Evolutionary conservation across 2,329 filamentous ascomycete genomes (phyloP).

Genomic region (Parasarocladium wereldwijsianum): DNA sequence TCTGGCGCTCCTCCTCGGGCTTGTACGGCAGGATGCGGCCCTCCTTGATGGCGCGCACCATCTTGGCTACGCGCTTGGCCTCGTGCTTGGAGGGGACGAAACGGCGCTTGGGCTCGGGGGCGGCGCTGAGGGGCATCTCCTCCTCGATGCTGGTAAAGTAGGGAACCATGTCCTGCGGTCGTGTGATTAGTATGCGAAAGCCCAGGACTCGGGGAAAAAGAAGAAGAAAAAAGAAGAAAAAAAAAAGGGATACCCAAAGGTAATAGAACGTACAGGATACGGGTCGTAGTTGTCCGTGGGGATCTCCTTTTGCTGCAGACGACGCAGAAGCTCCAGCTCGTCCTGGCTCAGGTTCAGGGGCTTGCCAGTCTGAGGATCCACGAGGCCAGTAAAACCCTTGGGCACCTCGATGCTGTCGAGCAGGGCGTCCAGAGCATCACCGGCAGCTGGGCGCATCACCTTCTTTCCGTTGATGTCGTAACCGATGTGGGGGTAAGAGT

Average conservation of each 20-base stretch:
- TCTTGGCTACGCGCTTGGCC: conserved; percentile 89
- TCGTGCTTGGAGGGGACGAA: conserved; percentile 97
- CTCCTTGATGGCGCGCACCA: conserved; percentile 89
- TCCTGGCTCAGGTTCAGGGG: conserved; percentile 76
- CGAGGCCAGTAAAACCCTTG: conserved; percentile 93
- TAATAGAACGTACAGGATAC: conserved; percentile 51
- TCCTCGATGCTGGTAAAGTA: conserved; percentile 88
- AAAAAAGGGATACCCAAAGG: background rate
- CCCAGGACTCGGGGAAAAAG: background rate
- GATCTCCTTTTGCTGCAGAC: conserved; percentile 78
- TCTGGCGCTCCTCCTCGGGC: conserved; percentile 50
- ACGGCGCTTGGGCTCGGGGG: conserved; percentile 87
- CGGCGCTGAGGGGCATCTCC: conserved; percentile 86
- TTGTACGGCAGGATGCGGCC: conserved; percentile 87
- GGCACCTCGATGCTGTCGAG: conserved; percentile 94
- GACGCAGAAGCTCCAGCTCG: conserved; percentile 76
- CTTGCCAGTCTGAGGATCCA: conserved; percentile 86
- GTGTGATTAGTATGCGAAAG: conserved; percentile 7
- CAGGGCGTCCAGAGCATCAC: conserved; percentile 82
- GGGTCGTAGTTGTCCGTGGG: conserved; percentile 83
- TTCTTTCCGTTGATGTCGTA: conserved; percentile 99
- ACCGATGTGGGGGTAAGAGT: conserved; percentile 93
- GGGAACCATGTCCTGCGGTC: conserved; percentile 61
- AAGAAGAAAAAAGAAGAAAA: background rate
- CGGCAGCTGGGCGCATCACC: conserved; percentile 89